phyloP scores from a whole-genome alignment of 192 early-diverging fungal species.

The Backusella mclennaniae region DNA sequence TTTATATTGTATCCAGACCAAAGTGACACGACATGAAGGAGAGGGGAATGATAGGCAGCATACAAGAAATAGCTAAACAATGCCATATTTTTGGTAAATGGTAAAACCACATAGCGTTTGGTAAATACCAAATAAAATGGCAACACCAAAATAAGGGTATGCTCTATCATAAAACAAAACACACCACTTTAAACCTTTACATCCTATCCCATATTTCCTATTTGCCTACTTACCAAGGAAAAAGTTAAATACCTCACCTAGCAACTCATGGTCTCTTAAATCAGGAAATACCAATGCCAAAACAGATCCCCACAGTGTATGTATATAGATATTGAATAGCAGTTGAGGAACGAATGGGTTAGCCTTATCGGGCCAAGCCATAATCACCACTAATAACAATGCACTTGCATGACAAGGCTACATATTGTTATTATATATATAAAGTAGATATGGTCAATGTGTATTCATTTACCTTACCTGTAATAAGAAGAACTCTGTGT shows the following conservation, averaged over 20 bases:
- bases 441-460: neutral
- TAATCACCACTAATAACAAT: conserved; percentile 39
- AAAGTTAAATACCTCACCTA: conserved; percentile 52
- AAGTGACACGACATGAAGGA: conserved; percentile 43
- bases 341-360: conserved; percentile 39
- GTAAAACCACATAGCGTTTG: conserved; percentile 50
- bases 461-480: conserved; percentile 24
- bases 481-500: conserved; percentile 42
- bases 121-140: conserved; percentile 50
- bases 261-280: conserved; percentile 45
- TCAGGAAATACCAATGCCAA: conserved; percentile 49
- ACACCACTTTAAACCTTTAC: neutral
- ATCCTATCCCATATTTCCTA: conserved; percentile 3
- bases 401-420: conserved; percentile 54
- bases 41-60: conserved; percentile 48
- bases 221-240: conserved; percentile 41
- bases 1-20: conserved; percentile 51
- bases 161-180: conserved; percentile 30
- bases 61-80: conserved; percentile 52
- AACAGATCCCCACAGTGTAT: conserved; percentile 52
- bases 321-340: conserved; percentile 50
- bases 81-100: conserved; percentile 43
- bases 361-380: conserved; percentile 36
- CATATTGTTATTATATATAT: neutral
- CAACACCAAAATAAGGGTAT: conserved; percentile 38